These are phyloP conservation scores for Ogataea paradorogensis DNA, from an alignment of 805 yeast genomes.

Conservation along the genomic window DNA sequence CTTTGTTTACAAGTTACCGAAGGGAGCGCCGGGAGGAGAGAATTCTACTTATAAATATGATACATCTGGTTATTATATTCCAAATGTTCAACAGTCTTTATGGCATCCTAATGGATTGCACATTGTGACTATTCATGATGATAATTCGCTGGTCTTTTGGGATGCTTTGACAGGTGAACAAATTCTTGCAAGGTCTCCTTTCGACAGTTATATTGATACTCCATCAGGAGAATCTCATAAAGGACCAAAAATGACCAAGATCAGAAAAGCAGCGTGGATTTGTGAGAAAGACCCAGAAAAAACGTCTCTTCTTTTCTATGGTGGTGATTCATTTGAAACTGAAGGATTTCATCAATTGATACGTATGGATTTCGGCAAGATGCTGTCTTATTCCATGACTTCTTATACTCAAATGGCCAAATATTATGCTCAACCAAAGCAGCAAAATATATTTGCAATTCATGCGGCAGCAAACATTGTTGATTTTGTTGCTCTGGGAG, in stretches of 20 bases:
- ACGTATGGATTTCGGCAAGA: constrained; percentile 71
- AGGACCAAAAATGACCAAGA: constrained; percentile 35
- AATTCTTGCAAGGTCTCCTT: constrained; percentile 69
- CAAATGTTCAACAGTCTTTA: constrained; percentile 45
- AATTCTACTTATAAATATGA: constrained; percentile 32
- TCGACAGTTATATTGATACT: constrained; percentile 61
- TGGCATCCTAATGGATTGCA: constrained; percentile 96
- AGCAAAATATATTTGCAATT: constrained; percentile 55
- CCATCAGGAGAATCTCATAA: constrained; percentile 35
- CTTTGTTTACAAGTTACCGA: constrained; percentile 60
- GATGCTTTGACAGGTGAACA: constrained; percentile 76
- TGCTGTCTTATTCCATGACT: constrained; percentile 76
- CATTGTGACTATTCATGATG: constrained; percentile 71
- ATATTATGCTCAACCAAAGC: constrained; percentile 61
- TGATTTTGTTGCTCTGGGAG: constrained; percentile 53
- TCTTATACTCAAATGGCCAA: constrained; percentile 81
- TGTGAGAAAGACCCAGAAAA: constrained; percentile 77
- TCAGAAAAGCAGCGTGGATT: constrained; percentile 67
- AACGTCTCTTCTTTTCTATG: constrained; percentile 68
- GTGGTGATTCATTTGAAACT: constrained; percentile 52
- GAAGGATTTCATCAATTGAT: constrained; percentile 46
- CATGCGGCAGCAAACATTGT: constrained; percentile 43
- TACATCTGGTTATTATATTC: constrained; percentile 26
- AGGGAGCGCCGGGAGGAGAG: constrained; percentile 73
- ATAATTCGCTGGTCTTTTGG: constrained; percentile 89